Evolutionary conservation across 306 rosid genomes (phyloP), one percentile per base, ranked within the genome.

Genomic region (Mimosa pudica): DNA sequence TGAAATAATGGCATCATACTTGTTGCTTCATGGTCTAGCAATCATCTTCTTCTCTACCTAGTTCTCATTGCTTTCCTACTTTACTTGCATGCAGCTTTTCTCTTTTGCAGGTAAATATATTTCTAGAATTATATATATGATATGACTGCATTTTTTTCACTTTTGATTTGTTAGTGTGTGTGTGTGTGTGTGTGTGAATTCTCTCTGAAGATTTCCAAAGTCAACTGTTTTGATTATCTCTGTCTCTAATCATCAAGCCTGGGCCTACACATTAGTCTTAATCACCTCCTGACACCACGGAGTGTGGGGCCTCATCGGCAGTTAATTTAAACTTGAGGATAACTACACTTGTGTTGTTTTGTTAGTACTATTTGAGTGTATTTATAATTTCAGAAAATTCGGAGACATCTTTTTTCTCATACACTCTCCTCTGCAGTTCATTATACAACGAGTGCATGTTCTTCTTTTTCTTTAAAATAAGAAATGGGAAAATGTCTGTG

Each of bases 11-110:
- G 77, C 55, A 79, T 61, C 45, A 24, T 24, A 24, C 65, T 55
- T 35, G 77, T 80, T 80, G 73, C 76, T 81, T 54, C 60, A 16
- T 6, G 76, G 84, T 24, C 36, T 51, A 52, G 71, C 46, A 32
- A 32, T 44, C 44, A 68, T 74, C 38, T 18, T 11, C 38, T 18
- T 11, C 78, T 70, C 71, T 65, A 70, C 74, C 74, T 49, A 70
- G 48, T 57, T 24, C 30, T 24, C 4, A 5, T 38, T 57, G 18
- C 10, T 54, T 35, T 55, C 49, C 52, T 73, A 18, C 66, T 58
- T 51, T 18, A 10, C 7, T 55, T 63, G 13, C 69, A 20, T 44
- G 61, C 74, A 35, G 61, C 78, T 70, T 75, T 75, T 36, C 60
- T 69, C 78, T 70, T 74, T 74, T 35, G 68, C 44, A 64, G 71